Conservation (phyloP, 805 yeast genomes). For the Candida ipomoeae region DNA sequence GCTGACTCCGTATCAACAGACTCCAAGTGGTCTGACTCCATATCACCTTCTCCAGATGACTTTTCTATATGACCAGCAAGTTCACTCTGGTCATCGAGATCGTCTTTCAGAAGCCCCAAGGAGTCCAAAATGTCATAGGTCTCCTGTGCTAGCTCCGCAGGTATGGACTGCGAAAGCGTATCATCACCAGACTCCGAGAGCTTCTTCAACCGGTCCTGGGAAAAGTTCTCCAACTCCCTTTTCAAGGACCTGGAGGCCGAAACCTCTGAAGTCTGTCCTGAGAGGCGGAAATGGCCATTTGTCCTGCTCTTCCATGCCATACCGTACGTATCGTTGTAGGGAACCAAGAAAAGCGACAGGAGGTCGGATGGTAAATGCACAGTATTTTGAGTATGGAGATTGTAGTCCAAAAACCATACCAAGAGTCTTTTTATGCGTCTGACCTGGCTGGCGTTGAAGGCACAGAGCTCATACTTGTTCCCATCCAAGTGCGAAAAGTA, state of each 20-base stretch:
- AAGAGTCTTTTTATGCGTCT: slow-evolving; percentile 35
- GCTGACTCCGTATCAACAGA: neutral
- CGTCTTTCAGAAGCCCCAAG: slow-evolving; percentile 5
- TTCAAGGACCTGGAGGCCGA: slow-evolving; percentile 1
- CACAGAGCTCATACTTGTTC: slow-evolving; percentile 27
- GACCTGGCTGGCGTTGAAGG: slow-evolving; percentile 27
- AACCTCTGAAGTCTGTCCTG: neutral
- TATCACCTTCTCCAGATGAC: too few relatives aligned
- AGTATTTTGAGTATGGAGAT: slow-evolving; percentile 21
- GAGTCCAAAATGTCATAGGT: slow-evolving; percentile 7
- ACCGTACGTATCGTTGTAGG: slow-evolving; percentile 29
- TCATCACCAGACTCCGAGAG: neutral
- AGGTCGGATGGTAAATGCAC: slow-evolving; percentile 17
- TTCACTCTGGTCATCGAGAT: neutral
- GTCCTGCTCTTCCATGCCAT: slow-evolving; percentile 30
- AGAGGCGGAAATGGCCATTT: slow-evolving; percentile 14
- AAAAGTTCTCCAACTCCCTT: slow-evolving; percentile 10
- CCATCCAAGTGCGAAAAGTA: slow-evolving; percentile 28
- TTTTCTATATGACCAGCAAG: too few relatives aligned
- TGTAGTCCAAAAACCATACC: slow-evolving; percentile 36
- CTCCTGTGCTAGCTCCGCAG: slow-evolving; percentile 3
- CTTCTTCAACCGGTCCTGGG: slow-evolving; percentile 5
- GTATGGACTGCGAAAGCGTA: slow-evolving; percentile 1
- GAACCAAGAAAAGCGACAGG: slow-evolving; percentile 16
- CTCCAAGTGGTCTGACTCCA: neutral